Percentiles rank a stretch among this genome's conserved stretches.
These are phyloP conservation scores for Pyrus hybrid DNA, from an alignment of 331 rosid species.

Conservation along the genomic window DNA sequence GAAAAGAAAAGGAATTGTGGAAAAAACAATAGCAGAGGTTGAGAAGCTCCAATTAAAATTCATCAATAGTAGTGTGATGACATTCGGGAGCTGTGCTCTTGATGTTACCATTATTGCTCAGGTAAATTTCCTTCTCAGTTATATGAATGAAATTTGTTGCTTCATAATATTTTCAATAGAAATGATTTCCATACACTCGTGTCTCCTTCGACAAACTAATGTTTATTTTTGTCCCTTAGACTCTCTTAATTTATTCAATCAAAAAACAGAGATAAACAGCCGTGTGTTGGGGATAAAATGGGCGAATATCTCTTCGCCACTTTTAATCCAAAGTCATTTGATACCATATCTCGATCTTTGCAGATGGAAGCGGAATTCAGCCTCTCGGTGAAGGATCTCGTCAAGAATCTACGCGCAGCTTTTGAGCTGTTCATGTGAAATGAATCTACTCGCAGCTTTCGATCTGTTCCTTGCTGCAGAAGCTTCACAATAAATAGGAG, in stretches of 20 bases:
- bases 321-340: background rate
- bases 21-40: slow-evolving; percentile 52
- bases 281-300: background rate
- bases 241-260: background rate
- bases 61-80: slow-evolving; percentile 57
- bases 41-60: slow-evolving; percentile 64
- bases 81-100: slow-evolving; percentile 66
- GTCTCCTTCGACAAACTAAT: background rate
- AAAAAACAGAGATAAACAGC: no score
- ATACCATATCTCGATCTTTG: slow-evolving; percentile 4
- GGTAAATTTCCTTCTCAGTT: slow-evolving; percentile 27
- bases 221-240: background rate
- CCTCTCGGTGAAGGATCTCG: slow-evolving; percentile 66
- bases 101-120: slow-evolving; percentile 81
- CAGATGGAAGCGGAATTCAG: slow-evolving; percentile 78
- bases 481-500: slow-evolving; percentile 19
- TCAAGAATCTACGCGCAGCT: slow-evolving; percentile 53
- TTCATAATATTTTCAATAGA: background rate
- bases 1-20: slow-evolving; percentile 49
- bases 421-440: slow-evolving; percentile 44
- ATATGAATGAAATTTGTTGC: background rate
- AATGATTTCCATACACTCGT: background rate
- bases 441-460: slow-evolving; percentile 13
- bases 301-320: no score
- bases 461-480: slow-evolving; percentile 27